Evolutionary conservation across 768 basidiomycete species (phyloP), one percentile per base, ranked within the genome.

Genomic region (Termitomyces sp.): DNA sequence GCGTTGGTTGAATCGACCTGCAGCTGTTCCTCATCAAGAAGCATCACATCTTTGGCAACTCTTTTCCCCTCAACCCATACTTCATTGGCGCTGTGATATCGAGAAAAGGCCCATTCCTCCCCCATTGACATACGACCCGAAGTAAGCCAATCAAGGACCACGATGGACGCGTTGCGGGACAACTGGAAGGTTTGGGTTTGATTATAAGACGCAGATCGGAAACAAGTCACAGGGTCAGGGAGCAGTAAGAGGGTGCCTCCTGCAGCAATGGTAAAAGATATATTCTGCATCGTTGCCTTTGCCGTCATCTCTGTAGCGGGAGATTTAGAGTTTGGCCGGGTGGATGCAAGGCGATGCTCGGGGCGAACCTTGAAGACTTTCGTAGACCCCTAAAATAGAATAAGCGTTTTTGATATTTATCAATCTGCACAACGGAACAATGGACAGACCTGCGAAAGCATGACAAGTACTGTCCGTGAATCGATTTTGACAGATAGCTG

Each of bases 191-290:
- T 85, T 75, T 98, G 96, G 3, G 76, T 73, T 68, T 98, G 95
- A 57, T 81, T 80, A 72, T 98, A 98, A 0, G 82, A 82, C 8
- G 96, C 91, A 21, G 79, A 77, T 27, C 83, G 82, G 74, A 96
- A 98, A 71, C 95, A 97, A 21, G 95, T 93, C 47, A 97, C 92
- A 23, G 95, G 92, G 65, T 96, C 90, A 1, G 95, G 95, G 29
- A 98, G 83, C 47, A 97, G 79, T 65, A 95, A 83, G 49, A 98
- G 77, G 2, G 82, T 75, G 38, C 86, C 77, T 0, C 70, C 65
- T 2, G 81, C 64, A 5, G 76, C 72, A 47, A 97, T 70, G 9
- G 65, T 72, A 51, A 86, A 84, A 40, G 80, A 76, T 66, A 90
- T 74, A n/a, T 74, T 75, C 67, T 95, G 91, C 40, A 71, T 76